Evolutionary conservation across 176 grass and related monocot species (phyloP), one percentile per base, ranked within the genome.

Genomic region (Puccinellia tenuiflora): DNA sequence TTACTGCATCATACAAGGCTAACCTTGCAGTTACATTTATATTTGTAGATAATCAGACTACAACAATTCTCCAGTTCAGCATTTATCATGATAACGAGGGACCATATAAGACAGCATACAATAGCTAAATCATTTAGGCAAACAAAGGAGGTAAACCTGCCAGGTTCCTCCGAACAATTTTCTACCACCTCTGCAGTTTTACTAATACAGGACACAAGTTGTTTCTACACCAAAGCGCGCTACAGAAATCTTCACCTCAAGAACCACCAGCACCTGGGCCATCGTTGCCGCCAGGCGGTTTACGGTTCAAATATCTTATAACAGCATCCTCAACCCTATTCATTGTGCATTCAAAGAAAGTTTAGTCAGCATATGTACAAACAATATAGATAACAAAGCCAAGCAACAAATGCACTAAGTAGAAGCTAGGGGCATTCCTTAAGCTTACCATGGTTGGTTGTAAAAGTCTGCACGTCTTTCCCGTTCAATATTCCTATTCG

Each of bases 241-340:
- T 46, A 67, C 84, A 64, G 3, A 5, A 83, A 83, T 86, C 37
- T n/a, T 21, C 3, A 60, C 55, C 43, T 90, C 79, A 90, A 66
- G 88, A 86, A 55, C 88, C 83, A 60, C 82, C 89, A 68, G 84
- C 82, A 71, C 89, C 91, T 39, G 88, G 86, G 63, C 84, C 92
- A 15, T 97, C 95, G 13, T 63, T 94, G 62, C 87, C 61, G 1
- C 81, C 77, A 77, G 90, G 76, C 2, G 90, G 92, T 75, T 97
- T 97, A 79, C 88, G 92, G 70, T 97, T 97, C 79, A 97, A 74
- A 50, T 97, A 97, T 33, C 95, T 86, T 86, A 97, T 97, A 64
- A 94, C 95, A 38, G 95, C 95, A 57, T 97, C 95, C 68, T 97
- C 95, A 79, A 97, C 90, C 95, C 95, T 97, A 65, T 75, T 65